Percentiles rank a stretch among this genome's conserved stretches.
Evolutionary conservation across 176 grass and related monocot species (phyloP).

Genomic region (Calamus simplicifolius): DNA sequence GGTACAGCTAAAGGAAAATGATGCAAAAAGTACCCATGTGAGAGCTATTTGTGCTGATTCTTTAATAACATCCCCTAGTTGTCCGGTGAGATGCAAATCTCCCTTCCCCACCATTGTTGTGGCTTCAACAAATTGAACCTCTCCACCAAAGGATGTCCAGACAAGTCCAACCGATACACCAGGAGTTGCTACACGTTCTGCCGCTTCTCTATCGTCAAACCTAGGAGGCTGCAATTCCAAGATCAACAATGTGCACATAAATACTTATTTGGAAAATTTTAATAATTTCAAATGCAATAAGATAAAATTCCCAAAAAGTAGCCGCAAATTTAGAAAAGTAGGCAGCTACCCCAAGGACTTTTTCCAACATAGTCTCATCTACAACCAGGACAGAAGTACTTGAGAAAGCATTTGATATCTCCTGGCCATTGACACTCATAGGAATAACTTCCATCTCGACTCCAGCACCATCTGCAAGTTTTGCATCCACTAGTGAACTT

Average conservation of each 20-base stretch:
- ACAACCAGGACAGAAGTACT: slow-evolving; percentile 52
- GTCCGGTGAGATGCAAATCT: slow-evolving; percentile 93
- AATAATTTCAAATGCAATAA: neutral
- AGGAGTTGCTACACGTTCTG: slow-evolving; percentile 74
- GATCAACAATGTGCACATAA: slow-evolving; percentile 9
- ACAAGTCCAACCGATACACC: slow-evolving; percentile 90
- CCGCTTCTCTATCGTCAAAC: slow-evolving; percentile 84
- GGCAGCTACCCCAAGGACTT: slow-evolving; percentile 88
- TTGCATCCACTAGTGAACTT: slow-evolving; percentile 56
- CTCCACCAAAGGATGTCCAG: slow-evolving; percentile 91
- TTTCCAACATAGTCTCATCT: slow-evolving; percentile 87
- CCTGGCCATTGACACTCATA: slow-evolving; percentile 58
- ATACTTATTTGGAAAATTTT: neutral
- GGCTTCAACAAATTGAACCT: slow-evolving; percentile 96
- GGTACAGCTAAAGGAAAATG: too few species aligned
- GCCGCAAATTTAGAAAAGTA: slow-evolving; percentile 1
- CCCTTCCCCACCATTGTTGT: slow-evolving; percentile 90
- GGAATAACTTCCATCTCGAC: slow-evolving; percentile 99
- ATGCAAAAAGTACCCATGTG: slow-evolving; percentile 63
- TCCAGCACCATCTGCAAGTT: slow-evolving; percentile 59
- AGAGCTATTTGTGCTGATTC: slow-evolving; percentile 97
- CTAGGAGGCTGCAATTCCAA: slow-evolving; percentile 63
- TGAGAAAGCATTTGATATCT: slow-evolving; percentile 66
- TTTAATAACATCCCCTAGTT: slow-evolving; percentile 99
- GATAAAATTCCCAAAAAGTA: neutral